Evolutionary conservation across 75 land plant genomes (phyloP).

Genomic region (Cryptomeria japonica): DNA sequence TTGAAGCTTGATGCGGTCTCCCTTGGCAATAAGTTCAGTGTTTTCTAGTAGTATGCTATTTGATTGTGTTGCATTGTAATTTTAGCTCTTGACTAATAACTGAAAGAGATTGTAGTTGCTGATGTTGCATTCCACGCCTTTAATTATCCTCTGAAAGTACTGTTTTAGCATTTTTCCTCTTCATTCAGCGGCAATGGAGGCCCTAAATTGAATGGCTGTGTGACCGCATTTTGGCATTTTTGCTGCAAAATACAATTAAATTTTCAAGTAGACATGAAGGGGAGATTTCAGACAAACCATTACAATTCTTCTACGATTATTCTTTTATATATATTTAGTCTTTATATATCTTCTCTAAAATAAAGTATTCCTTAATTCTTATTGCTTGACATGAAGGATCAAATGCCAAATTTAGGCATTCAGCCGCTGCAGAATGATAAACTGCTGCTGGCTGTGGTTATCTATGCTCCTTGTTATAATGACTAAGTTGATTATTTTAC

Average conservation of each 20-base stretch:
- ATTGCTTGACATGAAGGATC: too few species aligned
- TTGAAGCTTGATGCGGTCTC: not conserved
- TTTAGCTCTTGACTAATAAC: not conserved
- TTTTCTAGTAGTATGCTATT: not conserved
- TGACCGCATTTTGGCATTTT: too few species aligned
- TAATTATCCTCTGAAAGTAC: not conserved
- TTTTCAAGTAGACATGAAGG: too few species aligned
- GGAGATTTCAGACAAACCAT: too few species aligned
- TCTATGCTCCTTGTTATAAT: not conserved
- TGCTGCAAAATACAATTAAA: too few species aligned
- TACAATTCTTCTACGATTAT: too few species aligned
- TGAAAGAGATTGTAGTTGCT: not conserved
- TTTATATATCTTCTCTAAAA: too few species aligned
- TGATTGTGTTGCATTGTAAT: conserved; percentile 1
- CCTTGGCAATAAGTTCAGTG: not conserved
- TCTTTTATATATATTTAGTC: too few species aligned
- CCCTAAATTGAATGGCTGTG: too few species aligned
- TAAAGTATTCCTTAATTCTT: too few species aligned
- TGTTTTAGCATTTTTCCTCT: not conserved
- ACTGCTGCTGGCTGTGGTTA: too few species aligned
- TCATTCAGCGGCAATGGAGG: not conserved
- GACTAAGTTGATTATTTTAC: not conserved
- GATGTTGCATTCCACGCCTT: not conserved
- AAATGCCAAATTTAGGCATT: too few species aligned
- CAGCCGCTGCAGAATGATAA: not conserved